These are phyloP conservation scores for Phytophthora quininea DNA, from an alignment of 352 stramenopile species.

Conservation along the genomic window DNA sequence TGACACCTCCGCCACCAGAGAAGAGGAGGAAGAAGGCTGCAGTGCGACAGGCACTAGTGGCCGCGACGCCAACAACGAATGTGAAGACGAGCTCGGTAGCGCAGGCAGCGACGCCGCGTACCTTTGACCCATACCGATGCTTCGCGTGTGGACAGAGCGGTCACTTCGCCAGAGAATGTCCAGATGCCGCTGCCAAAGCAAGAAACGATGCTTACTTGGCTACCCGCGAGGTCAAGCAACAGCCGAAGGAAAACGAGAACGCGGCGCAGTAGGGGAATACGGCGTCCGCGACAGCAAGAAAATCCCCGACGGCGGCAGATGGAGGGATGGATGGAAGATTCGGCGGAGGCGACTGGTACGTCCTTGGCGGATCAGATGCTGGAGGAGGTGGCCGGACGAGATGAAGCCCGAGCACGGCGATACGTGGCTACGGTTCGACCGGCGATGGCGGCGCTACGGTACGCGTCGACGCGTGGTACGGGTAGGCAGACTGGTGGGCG, in stretches of 20 bases:
- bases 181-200: background rate
- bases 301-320: background rate
- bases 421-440: conserved; percentile 3
- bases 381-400: background rate
- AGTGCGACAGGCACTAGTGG: background rate
- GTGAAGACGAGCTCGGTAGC: background rate
- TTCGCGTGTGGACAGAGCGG: background rate
- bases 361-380: background rate
- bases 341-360: no score
- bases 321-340: background rate
- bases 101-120: background rate
- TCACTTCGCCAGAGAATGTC: conserved; percentile 4
- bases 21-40: background rate
- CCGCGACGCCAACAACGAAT: background rate
- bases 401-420: background rate
- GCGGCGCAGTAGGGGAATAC: background rate
- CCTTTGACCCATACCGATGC: background rate
- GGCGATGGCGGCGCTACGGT: conserved; percentile 1
- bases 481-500: background rate
- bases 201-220: background rate
- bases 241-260: background rate
- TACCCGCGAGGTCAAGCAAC: background rate
- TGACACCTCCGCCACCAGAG: background rate
- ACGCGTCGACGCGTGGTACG: background rate
- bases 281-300: background rate